A percentile compares a stretch with the other conserved stretches of the same genome.
Evolutionary conservation across 441 rosid genomes (phyloP).

Genomic region (Pelargonium fulgidum): DNA sequence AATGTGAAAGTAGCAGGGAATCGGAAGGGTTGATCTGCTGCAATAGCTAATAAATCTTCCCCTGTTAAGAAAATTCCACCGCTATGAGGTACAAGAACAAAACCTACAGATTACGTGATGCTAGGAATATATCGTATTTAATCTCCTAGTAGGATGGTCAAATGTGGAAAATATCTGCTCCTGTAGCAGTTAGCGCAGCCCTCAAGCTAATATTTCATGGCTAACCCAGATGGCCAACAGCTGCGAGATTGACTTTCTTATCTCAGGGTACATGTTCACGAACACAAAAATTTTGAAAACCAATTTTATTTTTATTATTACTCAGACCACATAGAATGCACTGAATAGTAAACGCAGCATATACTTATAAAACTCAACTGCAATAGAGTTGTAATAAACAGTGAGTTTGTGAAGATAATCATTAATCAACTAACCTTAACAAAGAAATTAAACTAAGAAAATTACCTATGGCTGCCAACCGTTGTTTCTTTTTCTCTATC

Average conservation of each 20-base stretch:
- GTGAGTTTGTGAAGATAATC: constrained; percentile 9
- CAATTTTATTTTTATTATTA: neutral
- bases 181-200: neutral
- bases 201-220: neutral
- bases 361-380: neutral
- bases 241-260: neutral
- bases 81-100: constrained; percentile 17
- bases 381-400: neutral
- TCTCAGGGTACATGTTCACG: neutral
- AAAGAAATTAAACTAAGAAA: constrained; percentile 9
- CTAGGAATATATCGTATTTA: neutral
- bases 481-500: constrained; percentile 91
- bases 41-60: constrained; percentile 91
- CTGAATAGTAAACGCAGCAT: neutral
- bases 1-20: constrained; percentile 98
- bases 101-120: neutral
- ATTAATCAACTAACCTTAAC: constrained; percentile 5
- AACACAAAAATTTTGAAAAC: neutral
- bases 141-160: neutral
- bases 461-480: constrained; percentile 94
- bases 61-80: constrained; percentile 41
- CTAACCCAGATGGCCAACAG: neutral
- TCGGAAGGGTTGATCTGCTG: constrained; percentile 96
- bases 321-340: neutral
- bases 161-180: neutral